These are phyloP conservation scores for Choanephora cucurbitarum DNA, from an alignment of 371 early-diverging fungal species.

Conservation along the genomic window DNA sequence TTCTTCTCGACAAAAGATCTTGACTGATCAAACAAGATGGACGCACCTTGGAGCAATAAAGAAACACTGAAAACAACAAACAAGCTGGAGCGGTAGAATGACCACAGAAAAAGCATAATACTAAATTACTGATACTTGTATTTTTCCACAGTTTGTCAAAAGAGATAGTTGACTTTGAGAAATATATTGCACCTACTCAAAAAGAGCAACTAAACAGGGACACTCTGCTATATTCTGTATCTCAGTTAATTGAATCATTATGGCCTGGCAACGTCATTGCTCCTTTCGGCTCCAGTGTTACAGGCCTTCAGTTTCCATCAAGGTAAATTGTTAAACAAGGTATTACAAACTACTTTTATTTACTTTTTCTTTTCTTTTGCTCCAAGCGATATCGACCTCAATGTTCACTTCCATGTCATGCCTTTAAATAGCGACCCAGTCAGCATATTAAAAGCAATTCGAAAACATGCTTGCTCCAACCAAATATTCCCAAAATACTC, in stretches of 20 bases:
- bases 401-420: conserved; percentile 11
- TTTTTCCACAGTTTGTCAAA: conserved; percentile 22
- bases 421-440: neutral
- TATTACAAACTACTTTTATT: neutral
- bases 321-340: conserved; percentile 15
- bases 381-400: conserved; percentile 29
- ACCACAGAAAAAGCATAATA: neutral
- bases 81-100: conserved; percentile 10
- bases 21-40: conserved; percentile 7
- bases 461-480: conserved; percentile 1
- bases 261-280: conserved; percentile 3
- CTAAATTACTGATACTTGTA: neutral
- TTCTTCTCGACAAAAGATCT: neutral
- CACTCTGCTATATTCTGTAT: conserved; percentile 1
- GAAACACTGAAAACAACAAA: conserved; percentile 6
- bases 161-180: conserved; percentile 29
- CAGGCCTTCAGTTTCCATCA: conserved; percentile 25
- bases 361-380: too few species aligned
- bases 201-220: conserved; percentile 15
- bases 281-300: conserved; percentile 25
- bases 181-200: conserved; percentile 26
- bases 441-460: conserved; percentile 8
- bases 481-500: neutral
- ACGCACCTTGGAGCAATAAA: conserved; percentile 26
- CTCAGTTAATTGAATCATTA: neutral